phyloP scores from a whole-genome alignment of 352 stramenopile species.

The Globisporangium emineosum region DNA sequence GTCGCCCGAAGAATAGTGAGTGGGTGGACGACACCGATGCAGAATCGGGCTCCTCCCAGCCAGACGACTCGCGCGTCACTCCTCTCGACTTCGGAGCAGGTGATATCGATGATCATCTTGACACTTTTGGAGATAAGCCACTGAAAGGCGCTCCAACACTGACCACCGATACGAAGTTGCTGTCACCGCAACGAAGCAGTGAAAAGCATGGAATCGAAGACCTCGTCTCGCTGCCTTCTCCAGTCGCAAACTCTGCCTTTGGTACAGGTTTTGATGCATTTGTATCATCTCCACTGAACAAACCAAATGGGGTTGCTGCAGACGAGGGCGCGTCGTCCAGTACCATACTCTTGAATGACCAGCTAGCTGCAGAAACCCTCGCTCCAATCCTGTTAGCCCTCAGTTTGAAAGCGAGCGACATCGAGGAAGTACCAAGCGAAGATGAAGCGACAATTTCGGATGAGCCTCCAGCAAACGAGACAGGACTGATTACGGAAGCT shows the following conservation, averaged over 20 bases:
- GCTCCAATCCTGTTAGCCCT: neutral
- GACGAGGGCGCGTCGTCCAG: neutral
- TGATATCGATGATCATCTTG: neutral
- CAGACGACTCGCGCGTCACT: slow-evolving; percentile 1
- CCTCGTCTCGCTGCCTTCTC: slow-evolving; percentile 44
- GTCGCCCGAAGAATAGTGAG: neutral
- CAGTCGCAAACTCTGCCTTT: slow-evolving; percentile 17
- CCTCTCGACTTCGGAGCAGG: slow-evolving; percentile 3
- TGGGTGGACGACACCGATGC: slow-evolving; percentile 9
- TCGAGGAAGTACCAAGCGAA: neutral
- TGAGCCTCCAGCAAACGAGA: neutral
- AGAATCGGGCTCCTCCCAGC: slow-evolving; percentile 1
- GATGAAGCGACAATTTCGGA: neutral
- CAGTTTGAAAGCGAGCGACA: neutral
- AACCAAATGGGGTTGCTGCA: neutral
- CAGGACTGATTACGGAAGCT: neutral
- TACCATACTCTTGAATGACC: neutral
- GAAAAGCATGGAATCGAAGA: slow-evolving; percentile 3
- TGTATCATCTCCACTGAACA: neutral
- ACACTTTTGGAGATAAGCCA: neutral
- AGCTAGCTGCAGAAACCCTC: neutral
- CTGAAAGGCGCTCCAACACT: neutral
- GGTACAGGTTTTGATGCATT: slow-evolving; percentile 16
- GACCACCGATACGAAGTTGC: neutral
- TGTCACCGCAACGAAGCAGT: neutral